These are phyloP conservation scores for Coemansia sp. DNA, from an alignment of 192 early-diverging fungal species.

Conservation along the genomic window DNA sequence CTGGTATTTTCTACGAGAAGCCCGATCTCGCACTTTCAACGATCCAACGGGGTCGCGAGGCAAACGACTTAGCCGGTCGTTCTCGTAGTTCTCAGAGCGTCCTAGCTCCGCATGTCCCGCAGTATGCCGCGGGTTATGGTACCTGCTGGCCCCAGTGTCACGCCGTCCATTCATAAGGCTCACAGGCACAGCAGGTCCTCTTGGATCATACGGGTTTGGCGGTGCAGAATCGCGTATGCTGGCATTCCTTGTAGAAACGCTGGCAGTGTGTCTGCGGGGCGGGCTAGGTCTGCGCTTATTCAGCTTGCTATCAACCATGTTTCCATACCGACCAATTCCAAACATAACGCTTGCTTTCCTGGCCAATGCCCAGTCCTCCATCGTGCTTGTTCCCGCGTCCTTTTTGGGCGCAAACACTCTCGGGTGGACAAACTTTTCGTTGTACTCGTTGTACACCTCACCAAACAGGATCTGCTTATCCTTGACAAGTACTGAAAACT, in stretches of 20 bases:
- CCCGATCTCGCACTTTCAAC: conserved; percentile 8
- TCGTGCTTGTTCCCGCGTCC: conserved; percentile 51
- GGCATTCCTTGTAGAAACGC: neutral
- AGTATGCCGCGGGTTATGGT: neutral
- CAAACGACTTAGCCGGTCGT: neutral
- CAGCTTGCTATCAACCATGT: neutral
- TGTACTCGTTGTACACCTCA: conserved; percentile 63
- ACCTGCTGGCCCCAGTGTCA: neutral
- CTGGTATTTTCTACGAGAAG: conserved; percentile 3
- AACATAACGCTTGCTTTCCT: conserved; percentile 9
- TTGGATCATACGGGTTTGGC: conserved; percentile 4
- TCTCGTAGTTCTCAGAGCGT: conserved; percentile 5
- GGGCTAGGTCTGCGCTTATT: neutral
- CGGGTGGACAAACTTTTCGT: conserved; percentile 64
- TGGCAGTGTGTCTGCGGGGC: conserved; percentile 11
- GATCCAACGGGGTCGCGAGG: conserved; percentile 12
- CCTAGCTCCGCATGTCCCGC: neutral
- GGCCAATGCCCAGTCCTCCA: conserved; percentile 38
- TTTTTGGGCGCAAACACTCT: conserved; percentile 60
- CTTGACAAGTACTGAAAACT: conserved; percentile 49
- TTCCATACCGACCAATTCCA: conserved; percentile 1
- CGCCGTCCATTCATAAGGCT: neutral
- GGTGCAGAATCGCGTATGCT: neutral
- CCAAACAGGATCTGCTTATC: conserved; percentile 64
- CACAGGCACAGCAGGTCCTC: neutral